Evolutionary conservation across 2,329 filamentous ascomycete genomes (phyloP).

Genomic region (Neurospora crassa): DNA sequence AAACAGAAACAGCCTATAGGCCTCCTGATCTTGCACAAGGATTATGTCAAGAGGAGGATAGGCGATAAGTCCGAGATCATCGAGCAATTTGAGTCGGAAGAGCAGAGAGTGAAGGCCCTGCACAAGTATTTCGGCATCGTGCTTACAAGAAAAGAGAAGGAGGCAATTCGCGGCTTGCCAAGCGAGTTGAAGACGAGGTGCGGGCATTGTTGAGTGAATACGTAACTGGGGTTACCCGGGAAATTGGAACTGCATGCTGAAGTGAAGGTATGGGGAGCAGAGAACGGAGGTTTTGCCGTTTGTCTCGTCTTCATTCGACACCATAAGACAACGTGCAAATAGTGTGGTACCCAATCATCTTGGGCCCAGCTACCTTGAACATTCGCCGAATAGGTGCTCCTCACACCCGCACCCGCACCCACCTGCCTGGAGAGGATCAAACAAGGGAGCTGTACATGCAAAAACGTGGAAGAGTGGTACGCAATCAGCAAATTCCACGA

Average conservation of each 20-base stretch:
- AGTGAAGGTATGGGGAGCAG: neutral
- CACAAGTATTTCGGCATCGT: conserved; percentile 39
- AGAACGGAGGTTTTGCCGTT: neutral
- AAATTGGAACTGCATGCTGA: neutral
- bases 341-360: neutral
- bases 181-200: conserved; percentile 17
- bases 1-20: conserved; percentile 21
- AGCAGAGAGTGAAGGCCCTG: conserved; percentile 37
- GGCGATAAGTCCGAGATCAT: conserved; percentile 30
- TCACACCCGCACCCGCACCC: neutral
- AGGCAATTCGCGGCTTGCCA: conserved; percentile 34
- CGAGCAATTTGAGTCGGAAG: conserved; percentile 34
- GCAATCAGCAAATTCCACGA: neutral
- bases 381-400: neutral
- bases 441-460: neutral
- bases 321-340: neutral
- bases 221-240: neutral
- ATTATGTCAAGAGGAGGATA: conserved; percentile 34
- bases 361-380: neutral
- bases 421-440: neutral
- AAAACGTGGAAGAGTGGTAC: neutral
- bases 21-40: conserved; percentile 32
- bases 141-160: conserved; percentile 35
- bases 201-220: neutral
- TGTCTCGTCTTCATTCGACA: neutral